Conservation (phyloP, 192 early-diverging fungal genomes). For the Backusella sp. region DNA sequence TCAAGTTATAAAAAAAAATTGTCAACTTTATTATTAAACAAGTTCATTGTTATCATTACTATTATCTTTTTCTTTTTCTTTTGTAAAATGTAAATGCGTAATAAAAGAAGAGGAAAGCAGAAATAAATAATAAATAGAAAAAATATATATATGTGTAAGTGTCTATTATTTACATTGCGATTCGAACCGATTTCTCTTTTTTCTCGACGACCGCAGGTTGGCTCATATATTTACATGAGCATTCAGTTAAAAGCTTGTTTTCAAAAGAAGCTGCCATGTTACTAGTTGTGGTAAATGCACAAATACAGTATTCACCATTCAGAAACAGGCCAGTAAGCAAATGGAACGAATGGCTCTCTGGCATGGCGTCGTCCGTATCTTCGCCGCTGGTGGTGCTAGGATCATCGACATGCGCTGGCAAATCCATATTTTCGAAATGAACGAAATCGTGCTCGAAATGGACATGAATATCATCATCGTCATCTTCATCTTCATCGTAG, state of each 20-base stretch:
- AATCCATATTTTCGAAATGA: not conserved
- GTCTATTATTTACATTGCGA: conserved; percentile 19
- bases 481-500: conserved; percentile 1
- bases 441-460: not conserved
- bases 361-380: not conserved
- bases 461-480: not conserved
- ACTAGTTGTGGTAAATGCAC: not conserved
- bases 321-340: not conserved
- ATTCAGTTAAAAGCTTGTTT: not conserved
- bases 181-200: conserved; percentile 20
- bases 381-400: not conserved
- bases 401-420: not conserved
- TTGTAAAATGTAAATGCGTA: not conserved
- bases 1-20: too few species aligned
- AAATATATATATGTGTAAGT: not conserved
- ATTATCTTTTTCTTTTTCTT: not conserved
- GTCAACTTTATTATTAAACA: too few species aligned
- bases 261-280: not conserved
- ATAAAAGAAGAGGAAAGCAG: not conserved
- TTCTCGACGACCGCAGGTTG: not conserved
- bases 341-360: not conserved
- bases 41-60: too few species aligned
- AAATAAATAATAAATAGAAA: not conserved
- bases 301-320: conserved; percentile 4
- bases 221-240: not conserved